Conservation (phyloP, 306 rosid species). For the Calophaca sinica region DNA sequence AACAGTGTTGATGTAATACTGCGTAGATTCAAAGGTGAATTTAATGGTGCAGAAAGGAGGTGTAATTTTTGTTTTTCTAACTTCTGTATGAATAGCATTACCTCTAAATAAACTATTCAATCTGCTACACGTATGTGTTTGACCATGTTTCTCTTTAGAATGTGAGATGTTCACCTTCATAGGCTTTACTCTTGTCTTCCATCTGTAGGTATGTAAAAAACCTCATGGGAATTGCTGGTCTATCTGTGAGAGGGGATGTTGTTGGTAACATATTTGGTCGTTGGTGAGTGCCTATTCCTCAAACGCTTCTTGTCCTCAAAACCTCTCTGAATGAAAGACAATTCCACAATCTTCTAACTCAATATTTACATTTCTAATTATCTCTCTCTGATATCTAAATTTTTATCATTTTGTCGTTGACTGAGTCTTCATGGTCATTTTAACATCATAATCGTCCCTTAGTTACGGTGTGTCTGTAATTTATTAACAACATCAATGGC, state of each 20-base stretch:
- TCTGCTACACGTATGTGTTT: background rate
- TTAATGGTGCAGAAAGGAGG: conserved; percentile 28
- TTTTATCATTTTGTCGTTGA: background rate
- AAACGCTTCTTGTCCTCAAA: too few relatives aligned
- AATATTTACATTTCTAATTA: background rate
- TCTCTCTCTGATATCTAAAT: conserved; percentile 6
- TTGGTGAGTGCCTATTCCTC: conserved; percentile 69
- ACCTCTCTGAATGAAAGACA: background rate
- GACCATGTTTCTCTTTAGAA: conserved; percentile 18
- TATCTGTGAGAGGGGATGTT: conserved; percentile 90
- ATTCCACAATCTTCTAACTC: conserved; percentile 13
- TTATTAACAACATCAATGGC: conserved; percentile 6
- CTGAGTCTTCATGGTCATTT: conserved; percentile 31
- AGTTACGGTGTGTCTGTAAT: conserved; percentile 5
- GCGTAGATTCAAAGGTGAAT: conserved; percentile 9
- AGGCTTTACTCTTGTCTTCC: conserved; percentile 39
- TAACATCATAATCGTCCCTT: conserved; percentile 2
- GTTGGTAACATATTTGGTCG: conserved; percentile 94
- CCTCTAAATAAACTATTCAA: conserved; percentile 1
- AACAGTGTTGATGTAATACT: conserved; percentile 24
- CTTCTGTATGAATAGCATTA: background rate
- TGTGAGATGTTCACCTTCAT: conserved; percentile 25
- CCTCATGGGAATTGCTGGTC: conserved; percentile 84
- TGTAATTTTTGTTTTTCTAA: conserved; percentile 9
- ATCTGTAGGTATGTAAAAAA: conserved; percentile 75